Evolutionary conservation across 768 basidiomycete genomes (phyloP).

Genomic region (Mycena capillaripes): DNA sequence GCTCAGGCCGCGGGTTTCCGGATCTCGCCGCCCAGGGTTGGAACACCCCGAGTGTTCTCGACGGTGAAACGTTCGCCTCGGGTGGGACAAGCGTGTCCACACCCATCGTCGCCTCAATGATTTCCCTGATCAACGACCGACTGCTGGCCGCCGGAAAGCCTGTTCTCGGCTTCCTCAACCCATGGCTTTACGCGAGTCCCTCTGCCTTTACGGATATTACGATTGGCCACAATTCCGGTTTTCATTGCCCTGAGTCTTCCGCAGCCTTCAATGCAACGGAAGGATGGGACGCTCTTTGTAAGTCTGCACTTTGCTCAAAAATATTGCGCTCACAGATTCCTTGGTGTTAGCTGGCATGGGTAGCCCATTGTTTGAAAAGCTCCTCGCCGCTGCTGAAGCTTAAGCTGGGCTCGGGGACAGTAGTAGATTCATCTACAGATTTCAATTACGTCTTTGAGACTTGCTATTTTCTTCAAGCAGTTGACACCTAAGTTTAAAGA

Average conservation of each 20-base stretch:
- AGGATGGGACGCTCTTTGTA: neutral
- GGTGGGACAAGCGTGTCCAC: neutral
- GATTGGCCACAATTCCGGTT: neutral
- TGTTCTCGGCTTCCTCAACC: neutral
- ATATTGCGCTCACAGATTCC: neutral
- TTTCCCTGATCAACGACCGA: conserved; percentile 1
- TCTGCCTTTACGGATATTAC: neutral
- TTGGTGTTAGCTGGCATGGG: conserved; percentile 7
- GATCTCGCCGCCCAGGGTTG: neutral
- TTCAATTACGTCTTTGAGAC: neutral
- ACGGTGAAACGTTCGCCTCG: neutral
- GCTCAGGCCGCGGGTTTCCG: neutral
- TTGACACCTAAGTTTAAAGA: no score
- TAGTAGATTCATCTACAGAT: conserved; percentile 1
- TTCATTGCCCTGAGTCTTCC: neutral
- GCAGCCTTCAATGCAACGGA: neutral
- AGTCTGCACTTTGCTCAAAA: neutral
- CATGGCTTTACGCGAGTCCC: neutral
- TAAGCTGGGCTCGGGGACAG: conserved; percentile 9
- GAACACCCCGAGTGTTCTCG: neutral
- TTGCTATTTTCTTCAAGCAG: no score
- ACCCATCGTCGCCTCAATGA: neutral
- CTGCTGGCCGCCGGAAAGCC: neutral
- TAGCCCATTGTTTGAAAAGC: conserved; percentile 12
- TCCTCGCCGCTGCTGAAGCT: conserved; percentile 12